Base-by-base conservation (phyloP, 305 asterid species). In the Plantago coronopus region DNA sequence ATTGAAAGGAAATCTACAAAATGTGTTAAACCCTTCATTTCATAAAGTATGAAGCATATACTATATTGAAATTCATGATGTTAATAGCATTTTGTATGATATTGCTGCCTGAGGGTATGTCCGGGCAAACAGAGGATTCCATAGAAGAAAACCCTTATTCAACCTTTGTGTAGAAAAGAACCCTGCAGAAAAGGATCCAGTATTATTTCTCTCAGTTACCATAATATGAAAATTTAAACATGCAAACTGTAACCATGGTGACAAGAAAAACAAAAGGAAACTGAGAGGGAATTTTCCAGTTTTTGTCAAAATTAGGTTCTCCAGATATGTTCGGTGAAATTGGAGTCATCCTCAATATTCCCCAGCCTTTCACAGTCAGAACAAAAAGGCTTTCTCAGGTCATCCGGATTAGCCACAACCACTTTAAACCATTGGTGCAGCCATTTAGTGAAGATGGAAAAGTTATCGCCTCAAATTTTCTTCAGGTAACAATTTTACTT, bases 361-460 rank as follows among this genome's bases (percentile, higher is more conserved):
- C 97, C 57, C 97, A 93, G 79, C 98, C 95, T 49, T 83, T 87
- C 75, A 89, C 95, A 11, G 95, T 89, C 70, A 81, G 96, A 80
- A 89, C 89, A 70, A 83, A 65, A 88, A 83, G 91, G 75, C 86
- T 89, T 56, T 84, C 95, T 68, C 97, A 93, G 91, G 95, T 87
- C 60, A 78, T 93, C 66, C 79, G 95, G 70, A 81, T 93, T 70
- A 81, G 97, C 65, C 97, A 93, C 83, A 85, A 85, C 58, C 87
- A 87, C 70, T 93, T 93, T 87, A 89, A 93, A 83, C 95, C 89
- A 71, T 62, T 89, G 80, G 79, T 93, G 78, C 86, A 79, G 75
- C 89, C 91, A 27, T 69, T 78, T 54, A 60, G 38, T 4, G 77
- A 79, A 64, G 96, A 93, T 40, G 96, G 91, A 67, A 79, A 83